Conservation (phyloP, 768 basidiomycete genomes). For the Ephemerocybe angulata region DNA sequence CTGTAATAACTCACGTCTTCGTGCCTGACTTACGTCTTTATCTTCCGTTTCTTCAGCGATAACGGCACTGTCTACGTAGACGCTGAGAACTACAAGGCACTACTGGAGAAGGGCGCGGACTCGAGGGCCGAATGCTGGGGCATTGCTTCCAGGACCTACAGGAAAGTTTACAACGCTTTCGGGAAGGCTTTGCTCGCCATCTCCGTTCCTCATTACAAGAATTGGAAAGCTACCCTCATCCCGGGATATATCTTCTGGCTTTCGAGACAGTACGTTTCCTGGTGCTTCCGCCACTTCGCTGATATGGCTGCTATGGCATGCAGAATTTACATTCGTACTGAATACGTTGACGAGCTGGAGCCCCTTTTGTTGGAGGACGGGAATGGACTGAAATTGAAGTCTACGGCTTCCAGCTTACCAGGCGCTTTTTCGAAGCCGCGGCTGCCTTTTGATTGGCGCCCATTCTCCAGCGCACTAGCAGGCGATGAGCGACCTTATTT, state of each 20-base stretch:
- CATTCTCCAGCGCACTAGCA: too few relatives aligned
- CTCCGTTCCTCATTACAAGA: conserved; percentile 17
- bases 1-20: neutral
- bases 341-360: too few relatives aligned
- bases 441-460: too few relatives aligned
- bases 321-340: too few relatives aligned
- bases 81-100: conserved; percentile 2
- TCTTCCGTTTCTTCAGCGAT: neutral
- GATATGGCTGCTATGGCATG: too few relatives aligned
- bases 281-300: too few relatives aligned
- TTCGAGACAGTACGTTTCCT: conserved; percentile 11
- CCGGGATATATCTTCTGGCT: conserved; percentile 8
- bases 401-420: too few relatives aligned
- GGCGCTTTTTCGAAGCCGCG: too few relatives aligned
- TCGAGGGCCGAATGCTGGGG: neutral
- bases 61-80: conserved; percentile 14
- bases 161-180: conserved; percentile 10
- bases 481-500: too few relatives aligned
- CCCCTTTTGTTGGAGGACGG: too few relatives aligned
- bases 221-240: conserved; percentile 13
- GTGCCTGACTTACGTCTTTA: too few relatives aligned
- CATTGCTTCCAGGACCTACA: neutral
- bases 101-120: neutral
- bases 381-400: too few relatives aligned
- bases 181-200: conserved; percentile 15